Evolutionary conservation across 495 filamentous ascomycete genomes (phyloP).

Genomic region (Mytilinidion resinicola): DNA sequence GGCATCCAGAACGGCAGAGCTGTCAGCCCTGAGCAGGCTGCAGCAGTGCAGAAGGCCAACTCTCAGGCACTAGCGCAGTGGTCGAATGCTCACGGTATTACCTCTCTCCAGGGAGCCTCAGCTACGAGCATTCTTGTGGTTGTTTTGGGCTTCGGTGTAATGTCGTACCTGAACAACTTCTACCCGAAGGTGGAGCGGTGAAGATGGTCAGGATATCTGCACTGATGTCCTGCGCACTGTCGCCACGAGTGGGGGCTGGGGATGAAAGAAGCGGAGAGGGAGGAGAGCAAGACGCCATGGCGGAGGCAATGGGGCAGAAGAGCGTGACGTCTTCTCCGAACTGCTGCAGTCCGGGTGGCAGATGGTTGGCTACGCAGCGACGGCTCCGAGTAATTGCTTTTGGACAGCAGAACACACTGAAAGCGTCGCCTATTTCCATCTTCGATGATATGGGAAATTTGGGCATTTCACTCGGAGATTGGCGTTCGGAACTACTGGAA

Average conservation of each 20-base stretch:
- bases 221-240: too few species aligned
- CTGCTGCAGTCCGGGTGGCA: too few species aligned
- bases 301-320: not conserved
- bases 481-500: too few species aligned
- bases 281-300: not conserved
- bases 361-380: too few species aligned
- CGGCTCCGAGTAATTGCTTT: too few species aligned
- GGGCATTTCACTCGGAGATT: too few species aligned
- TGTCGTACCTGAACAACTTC: conserved; percentile 82
- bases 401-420: too few species aligned
- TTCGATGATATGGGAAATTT: too few species aligned
- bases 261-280: not conserved
- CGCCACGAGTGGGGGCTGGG: not conserved
- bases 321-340: not conserved
- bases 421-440: too few species aligned
- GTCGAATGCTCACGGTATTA: too few species aligned
- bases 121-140: conserved; percentile 45
- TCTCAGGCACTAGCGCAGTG: conserved; percentile 39
- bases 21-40: conserved; percentile 32
- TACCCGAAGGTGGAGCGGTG: conserved; percentile 67
- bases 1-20: conserved; percentile 30
- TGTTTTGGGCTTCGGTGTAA: conserved; percentile 79
- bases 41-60: conserved; percentile 39
- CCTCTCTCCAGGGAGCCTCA: too few species aligned
- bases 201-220: conserved; percentile 10